phyloP scores from a whole-genome alignment of 768 basidiomycete species.

The Tulasnella sp. region DNA sequence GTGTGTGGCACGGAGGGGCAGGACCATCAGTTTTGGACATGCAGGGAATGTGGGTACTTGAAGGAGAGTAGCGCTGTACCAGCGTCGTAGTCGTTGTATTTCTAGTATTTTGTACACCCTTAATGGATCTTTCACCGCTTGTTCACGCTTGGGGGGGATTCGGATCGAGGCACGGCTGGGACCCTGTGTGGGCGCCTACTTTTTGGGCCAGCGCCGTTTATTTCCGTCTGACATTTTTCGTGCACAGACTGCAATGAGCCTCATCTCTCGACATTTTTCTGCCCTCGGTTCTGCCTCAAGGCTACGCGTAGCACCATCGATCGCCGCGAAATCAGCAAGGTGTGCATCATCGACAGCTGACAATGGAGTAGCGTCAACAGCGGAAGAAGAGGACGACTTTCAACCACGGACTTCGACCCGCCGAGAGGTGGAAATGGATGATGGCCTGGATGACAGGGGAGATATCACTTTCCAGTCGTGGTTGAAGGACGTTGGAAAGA shows the following conservation, averaged over 20 bases:
- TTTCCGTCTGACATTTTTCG: conserved; percentile 19
- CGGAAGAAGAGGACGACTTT: neutral
- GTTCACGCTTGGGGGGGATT: neutral
- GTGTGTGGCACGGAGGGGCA: conserved; percentile 61
- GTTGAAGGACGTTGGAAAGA: conserved; percentile 41
- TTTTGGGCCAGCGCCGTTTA: conserved; percentile 11
- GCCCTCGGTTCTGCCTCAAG: conserved; percentile 5
- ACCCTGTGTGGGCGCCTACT: conserved; percentile 11
- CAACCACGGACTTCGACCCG: neutral
- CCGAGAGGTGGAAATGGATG: neutral
- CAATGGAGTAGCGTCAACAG: neutral
- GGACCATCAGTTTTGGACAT: conserved; percentile 68
- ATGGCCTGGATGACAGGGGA: neutral
- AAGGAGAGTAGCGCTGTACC: conserved; percentile 40
- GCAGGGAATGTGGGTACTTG: conserved; percentile 64
- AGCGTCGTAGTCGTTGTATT: neutral
- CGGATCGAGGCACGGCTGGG: neutral
- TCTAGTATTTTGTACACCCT: neutral
- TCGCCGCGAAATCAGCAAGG: neutral
- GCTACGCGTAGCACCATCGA: neutral
- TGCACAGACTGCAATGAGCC: conserved; percentile 12
- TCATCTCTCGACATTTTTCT: conserved; percentile 1
- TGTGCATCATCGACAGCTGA: neutral
- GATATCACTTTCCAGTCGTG: conserved; percentile 36
- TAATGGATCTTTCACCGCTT: neutral